Evolutionary conservation across 257 asterid species (phyloP).

Genomic region (Anisodus tanguticus): DNA sequence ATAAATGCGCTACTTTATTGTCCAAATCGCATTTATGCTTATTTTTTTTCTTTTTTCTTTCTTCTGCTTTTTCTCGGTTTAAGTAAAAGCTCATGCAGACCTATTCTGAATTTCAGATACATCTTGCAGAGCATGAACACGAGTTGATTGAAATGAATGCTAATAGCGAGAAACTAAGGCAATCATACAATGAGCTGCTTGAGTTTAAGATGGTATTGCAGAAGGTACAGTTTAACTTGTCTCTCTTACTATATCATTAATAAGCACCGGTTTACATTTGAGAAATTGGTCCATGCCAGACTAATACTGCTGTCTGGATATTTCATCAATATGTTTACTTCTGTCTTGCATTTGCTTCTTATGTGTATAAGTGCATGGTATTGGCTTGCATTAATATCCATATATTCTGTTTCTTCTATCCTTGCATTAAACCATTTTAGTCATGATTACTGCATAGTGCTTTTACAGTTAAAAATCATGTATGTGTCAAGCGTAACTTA

Average conservation of each 20-base stretch:
- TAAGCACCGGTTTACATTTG: conserved; percentile 3
- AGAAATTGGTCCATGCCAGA: conserved; percentile 3
- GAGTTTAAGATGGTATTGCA: conserved; percentile 97
- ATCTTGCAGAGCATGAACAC: conserved; percentile 90
- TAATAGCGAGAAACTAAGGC: conserved; percentile 83
- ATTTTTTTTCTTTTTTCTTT: not conserved
- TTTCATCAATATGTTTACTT: not conserved
- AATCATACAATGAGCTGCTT: conserved; percentile 86
- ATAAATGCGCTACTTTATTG: not conserved
- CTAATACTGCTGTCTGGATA: not conserved
- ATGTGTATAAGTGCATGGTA: not conserved
- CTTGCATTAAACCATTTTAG: conserved; percentile 5
- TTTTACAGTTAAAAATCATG: not conserved
- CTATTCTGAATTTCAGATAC: conserved; percentile 54
- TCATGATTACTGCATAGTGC: not conserved
- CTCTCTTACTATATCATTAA: not conserved
- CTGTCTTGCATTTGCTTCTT: not conserved
- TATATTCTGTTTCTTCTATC: conserved; percentile 8
- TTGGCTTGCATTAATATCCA: not conserved
- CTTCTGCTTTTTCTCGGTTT: conserved; percentile 19
- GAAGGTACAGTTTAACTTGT: conserved; percentile 59
- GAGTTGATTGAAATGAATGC: conserved; percentile 93
- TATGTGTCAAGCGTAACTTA: not conserved
- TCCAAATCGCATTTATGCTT: not conserved
- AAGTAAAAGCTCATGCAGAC: conserved; percentile 9